Percentiles rank a stretch among this genome's conserved stretches.
Evolutionary conservation across 306 rosid genomes (phyloP).

Genomic region (Begonia masoniana): DNA sequence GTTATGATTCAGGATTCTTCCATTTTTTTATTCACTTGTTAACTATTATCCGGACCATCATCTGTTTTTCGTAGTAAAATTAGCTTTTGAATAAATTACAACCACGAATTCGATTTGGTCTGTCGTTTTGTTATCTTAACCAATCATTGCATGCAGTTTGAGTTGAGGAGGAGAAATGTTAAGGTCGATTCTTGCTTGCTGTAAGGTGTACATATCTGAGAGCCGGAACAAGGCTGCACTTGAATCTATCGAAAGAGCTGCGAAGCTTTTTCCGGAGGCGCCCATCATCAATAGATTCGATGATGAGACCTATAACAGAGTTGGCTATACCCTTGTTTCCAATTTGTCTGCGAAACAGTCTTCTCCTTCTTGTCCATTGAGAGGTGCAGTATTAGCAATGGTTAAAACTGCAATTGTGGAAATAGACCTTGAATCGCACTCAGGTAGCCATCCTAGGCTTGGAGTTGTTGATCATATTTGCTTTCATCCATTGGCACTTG

Average conservation of each 20-base stretch:
- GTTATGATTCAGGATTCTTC: background rate
- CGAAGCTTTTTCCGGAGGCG: constrained; percentile 43
- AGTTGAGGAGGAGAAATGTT: constrained; percentile 30
- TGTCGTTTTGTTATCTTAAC: constrained; percentile 3
- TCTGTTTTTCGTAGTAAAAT: background rate
- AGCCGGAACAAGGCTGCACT: constrained; percentile 64
- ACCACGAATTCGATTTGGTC: constrained; percentile 4
- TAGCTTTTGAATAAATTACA: constrained; percentile 7
- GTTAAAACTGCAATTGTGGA: constrained; percentile 61
- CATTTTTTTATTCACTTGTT: too few species aligned
- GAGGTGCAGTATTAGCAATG: constrained; percentile 56
- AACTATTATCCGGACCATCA: background rate
- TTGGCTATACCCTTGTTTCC: constrained; percentile 81
- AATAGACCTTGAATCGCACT: constrained; percentile 47
- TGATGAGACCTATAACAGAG: constrained; percentile 73
- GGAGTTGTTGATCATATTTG: constrained; percentile 88
- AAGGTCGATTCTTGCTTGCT: constrained; percentile 57
- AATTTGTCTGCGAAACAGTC: constrained; percentile 22
- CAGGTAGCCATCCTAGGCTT: constrained; percentile 81
- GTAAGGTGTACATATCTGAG: constrained; percentile 89
- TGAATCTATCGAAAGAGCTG: constrained; percentile 57
- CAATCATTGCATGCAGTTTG: constrained; percentile 15
- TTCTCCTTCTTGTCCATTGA: constrained; percentile 29
- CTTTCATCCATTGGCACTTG: constrained; percentile 57
- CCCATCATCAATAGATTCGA: constrained; percentile 66